Percentiles rank a stretch among this genome's conserved stretches.
phyloP scores from a whole-genome alignment of 176 grass and related monocot species.

The Carex pumila region DNA sequence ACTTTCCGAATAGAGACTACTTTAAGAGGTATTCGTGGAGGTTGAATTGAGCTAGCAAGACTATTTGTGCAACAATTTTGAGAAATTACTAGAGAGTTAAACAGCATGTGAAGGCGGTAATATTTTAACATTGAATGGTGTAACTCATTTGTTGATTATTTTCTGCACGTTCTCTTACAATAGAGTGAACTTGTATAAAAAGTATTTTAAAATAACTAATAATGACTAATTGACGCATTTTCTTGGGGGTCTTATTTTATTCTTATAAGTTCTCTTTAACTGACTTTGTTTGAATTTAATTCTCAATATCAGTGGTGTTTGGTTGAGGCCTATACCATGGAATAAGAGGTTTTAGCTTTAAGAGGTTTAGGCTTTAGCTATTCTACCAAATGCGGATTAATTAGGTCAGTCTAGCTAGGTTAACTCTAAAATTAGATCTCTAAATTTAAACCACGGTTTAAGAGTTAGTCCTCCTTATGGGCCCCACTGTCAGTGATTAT shows the following conservation, averaged over 20 bases:
- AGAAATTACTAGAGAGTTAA: not conserved
- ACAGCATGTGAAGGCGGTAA: conserved; percentile 1
- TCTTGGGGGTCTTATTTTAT: not conserved
- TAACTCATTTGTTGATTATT: not conserved
- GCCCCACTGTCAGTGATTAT: too few species aligned
- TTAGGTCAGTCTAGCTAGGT: too few species aligned
- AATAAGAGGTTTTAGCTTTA: too few species aligned
- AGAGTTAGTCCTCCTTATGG: too few species aligned
- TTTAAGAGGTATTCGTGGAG: conserved; percentile 51
- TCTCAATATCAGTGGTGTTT: not conserved
- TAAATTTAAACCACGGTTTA: too few species aligned
- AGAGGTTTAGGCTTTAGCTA: too few species aligned
- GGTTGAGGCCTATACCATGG: too few species aligned
- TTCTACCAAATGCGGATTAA: too few species aligned
- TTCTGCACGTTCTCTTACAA: not conserved
- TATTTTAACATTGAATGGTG: conserved; percentile 1
- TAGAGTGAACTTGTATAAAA: not conserved
- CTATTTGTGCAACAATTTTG: not conserved
- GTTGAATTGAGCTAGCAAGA: not conserved
- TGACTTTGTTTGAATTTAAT: not conserved
- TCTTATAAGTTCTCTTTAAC: not conserved
- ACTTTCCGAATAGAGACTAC: conserved; percentile 69
- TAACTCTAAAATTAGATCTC: too few species aligned
- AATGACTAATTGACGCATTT: not conserved
- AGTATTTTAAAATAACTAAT: not conserved